These are phyloP conservation scores for Neurospora terricola DNA, from an alignment of 495 filamentous ascomycete species.

Conservation along the genomic window DNA sequence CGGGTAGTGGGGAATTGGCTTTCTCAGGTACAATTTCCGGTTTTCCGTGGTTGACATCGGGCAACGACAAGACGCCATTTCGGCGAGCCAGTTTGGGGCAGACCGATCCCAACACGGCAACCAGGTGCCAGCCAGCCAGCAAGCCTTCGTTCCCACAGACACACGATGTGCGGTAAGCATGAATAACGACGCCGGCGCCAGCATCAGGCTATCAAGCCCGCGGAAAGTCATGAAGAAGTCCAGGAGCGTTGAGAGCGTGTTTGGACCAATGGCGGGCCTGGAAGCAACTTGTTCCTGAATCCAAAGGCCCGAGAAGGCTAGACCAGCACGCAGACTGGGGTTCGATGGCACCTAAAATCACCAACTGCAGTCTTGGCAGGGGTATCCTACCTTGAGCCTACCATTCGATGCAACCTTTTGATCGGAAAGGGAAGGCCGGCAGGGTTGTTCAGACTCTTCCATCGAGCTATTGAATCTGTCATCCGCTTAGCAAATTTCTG, in stretches of 20 bases:
- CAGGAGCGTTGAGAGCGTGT: not conserved
- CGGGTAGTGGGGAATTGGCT: not conserved
- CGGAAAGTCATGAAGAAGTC: not conserved
- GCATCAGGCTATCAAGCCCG: not conserved
- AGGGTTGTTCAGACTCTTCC: not conserved
- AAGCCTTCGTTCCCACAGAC: not conserved
- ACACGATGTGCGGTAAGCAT: not conserved
- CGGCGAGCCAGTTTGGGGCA: not conserved
- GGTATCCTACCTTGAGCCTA: not conserved
- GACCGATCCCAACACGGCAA: not conserved
- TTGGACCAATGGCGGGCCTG: not conserved
- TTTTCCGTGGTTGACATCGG: not conserved
- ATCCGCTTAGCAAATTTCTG: not conserved
- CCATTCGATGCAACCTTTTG: not conserved
- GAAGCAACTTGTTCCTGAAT: not conserved
- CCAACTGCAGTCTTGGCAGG: not conserved
- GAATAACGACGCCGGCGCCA: not conserved
- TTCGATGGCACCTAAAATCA: not conserved
- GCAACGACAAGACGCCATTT: not conserved
- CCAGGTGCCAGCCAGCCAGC: not conserved
- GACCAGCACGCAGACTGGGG: not conserved
- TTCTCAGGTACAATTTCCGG: not conserved
- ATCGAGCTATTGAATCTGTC: not conserved
- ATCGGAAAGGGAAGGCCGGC: not conserved
- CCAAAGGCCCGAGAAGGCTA: not conserved